Base-by-base conservation (phyloP, 768 basidiomycete species). In the Nidularia sp. region DNA sequence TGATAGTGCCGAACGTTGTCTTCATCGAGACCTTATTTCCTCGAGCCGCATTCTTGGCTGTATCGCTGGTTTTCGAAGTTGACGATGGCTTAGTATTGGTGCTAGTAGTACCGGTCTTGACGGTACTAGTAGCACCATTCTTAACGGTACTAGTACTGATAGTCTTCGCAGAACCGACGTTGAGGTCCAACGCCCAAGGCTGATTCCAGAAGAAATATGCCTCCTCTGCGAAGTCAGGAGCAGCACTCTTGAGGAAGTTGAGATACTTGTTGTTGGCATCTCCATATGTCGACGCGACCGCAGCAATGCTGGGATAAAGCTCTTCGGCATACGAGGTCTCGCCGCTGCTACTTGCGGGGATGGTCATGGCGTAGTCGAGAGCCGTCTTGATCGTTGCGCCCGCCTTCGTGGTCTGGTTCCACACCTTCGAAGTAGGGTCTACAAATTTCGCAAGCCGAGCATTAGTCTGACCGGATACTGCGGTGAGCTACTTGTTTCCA, bases 341-440 rank as follows among this genome's bases (percentile, higher is more conserved):
- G 2, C 60, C 60, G 29, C 59, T 62, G 39, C 48, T 57, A 8
- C 63, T 52, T 2, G 73, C 66, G 34, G 73, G 58, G 50, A 77
- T 62, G 6, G 71, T 72, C 73, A 86, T 80, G 8, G 79, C 75
- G 55, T 71, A 82, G 65, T 86, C 78, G 47, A 83, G 66, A 13
- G 85, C 86, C 34, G 68, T 71, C 58, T 84, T 67, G 63, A 87
- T 85, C 18, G 76, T 84, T 1, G 78, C 69, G 29, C 81, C 80
- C n/a, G 63, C 61, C 12, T 55, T 64, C 8, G 83, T 79, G 6
- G 71, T 77, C 45, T 69, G 65, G 50, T 77, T 75, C 81, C 83
- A 88, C 13, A 76, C 62, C 3, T 43, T 55, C 32, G 70, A 67
- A 5, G 70, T 70, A 15, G 76, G 67, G 57, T 75, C 70, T 7